Conservation (phyloP, 352 stramenopile species). For the Thalassiosira pacifica region DNA sequence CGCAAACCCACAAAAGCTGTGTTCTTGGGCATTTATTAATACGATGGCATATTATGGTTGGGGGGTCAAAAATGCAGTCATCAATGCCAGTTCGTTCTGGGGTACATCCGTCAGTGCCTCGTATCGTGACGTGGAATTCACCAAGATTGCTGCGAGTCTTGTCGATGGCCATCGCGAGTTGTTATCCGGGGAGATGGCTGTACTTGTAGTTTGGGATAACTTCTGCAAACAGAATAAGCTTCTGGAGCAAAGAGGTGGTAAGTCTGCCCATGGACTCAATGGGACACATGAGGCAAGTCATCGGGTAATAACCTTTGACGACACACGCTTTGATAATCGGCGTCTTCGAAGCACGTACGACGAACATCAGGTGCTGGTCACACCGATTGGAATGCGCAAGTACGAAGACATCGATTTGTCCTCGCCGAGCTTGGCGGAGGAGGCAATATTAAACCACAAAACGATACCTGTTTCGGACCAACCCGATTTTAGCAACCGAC, state of each 20-base stretch:
- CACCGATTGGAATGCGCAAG: not conserved
- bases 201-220: conserved; percentile 19
- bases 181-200: not conserved
- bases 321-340: not conserved
- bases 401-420: not conserved
- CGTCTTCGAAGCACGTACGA: not conserved
- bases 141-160: not conserved
- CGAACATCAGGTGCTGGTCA: too few species aligned
- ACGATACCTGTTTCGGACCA: too few species aligned
- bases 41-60: conserved; percentile 19
- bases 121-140: not conserved
- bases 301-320: not conserved
- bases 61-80: conserved; percentile 4
- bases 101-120: not conserved
- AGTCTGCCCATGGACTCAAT: conserved; percentile 3
- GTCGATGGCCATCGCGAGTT: not conserved
- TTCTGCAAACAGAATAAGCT: conserved; percentile 3
- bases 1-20: not conserved
- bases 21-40: conserved; percentile 17
- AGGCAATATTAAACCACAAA: too few species aligned
- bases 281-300: conserved; percentile 18
- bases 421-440: too few species aligned
- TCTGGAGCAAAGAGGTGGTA: not conserved
- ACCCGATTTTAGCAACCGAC: too few species aligned
- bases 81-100: not conserved